These are phyloP conservation scores for Avena sativa DNA, from an alignment of 176 grass and related monocot species.

Conservation along the genomic window DNA sequence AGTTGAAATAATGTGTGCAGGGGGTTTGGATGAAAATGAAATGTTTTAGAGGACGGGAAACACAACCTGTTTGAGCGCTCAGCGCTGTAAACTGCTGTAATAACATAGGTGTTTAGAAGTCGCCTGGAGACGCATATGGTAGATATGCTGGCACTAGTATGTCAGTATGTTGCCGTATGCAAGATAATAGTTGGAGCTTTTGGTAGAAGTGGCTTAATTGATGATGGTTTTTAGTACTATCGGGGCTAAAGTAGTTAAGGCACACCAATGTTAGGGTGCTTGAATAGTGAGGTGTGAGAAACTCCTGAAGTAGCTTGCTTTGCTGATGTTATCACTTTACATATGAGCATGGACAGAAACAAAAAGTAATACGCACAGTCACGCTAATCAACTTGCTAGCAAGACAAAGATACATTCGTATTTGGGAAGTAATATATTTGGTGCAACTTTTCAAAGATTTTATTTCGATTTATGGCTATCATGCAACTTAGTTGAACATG, in stretches of 20 bases:
- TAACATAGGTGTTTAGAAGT: background rate
- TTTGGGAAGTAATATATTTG: slow-evolving; percentile 2
- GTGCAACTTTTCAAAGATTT: slow-evolving; percentile 1
- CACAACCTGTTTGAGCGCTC: background rate
- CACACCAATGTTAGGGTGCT: slow-evolving; percentile 15
- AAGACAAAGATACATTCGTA: background rate
- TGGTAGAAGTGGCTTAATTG: slow-evolving; percentile 18
- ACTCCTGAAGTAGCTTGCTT: background rate
- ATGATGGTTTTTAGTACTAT: background rate
- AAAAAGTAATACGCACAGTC: background rate
- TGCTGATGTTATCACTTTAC: slow-evolving; percentile 9
- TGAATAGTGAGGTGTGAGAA: background rate
- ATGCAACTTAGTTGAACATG: background rate
- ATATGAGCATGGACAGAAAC: background rate
- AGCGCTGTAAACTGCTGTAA: background rate
- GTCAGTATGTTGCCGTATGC: background rate
- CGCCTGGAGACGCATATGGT: background rate
- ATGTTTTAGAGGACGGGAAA: slow-evolving; percentile 8
- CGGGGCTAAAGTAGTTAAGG: background rate
- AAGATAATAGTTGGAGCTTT: slow-evolving; percentile 2
- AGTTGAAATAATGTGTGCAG: background rate
- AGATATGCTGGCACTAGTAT: background rate
- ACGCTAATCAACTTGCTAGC: slow-evolving; percentile 4
- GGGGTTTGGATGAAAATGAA: background rate
- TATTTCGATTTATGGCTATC: background rate